Conservation (phyloP, 139 green algal genomes). For the Limnomonas spitsbergensis region DNA sequence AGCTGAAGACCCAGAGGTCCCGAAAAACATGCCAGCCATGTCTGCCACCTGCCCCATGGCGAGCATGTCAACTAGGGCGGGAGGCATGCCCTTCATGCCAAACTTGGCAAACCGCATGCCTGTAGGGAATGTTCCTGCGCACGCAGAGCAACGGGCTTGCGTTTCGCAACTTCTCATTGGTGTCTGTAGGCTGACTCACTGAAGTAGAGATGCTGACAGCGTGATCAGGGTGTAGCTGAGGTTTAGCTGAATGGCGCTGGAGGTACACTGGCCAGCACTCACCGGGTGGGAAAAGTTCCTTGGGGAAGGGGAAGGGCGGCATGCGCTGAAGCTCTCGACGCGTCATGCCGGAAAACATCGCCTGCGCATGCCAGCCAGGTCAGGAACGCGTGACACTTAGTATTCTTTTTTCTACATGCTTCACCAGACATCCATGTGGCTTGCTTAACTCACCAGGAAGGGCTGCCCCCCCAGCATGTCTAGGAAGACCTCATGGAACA, state of each 20-base stretch:
- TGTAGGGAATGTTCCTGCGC: conserved; percentile 43
- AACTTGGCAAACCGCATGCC: not conserved
- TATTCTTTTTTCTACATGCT: not conserved
- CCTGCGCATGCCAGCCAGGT: conserved; percentile 3
- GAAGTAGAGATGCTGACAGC: no score
- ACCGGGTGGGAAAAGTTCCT: conserved; percentile 54
- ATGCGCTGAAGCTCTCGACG: conserved; percentile 35
- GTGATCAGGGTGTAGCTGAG: no score
- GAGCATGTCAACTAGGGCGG: conserved; percentile 27
- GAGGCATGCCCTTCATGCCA: conserved; percentile 36
- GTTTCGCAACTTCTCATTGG: no score
- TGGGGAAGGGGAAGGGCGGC: conserved; percentile 62
- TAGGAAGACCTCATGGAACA: conserved; percentile 40
- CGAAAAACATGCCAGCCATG: not conserved
- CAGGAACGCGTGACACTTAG: not conserved
- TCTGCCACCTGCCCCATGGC: not conserved
- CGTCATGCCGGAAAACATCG: conserved; percentile 41
- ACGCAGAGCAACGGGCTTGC: no score
- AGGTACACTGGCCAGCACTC: not conserved
- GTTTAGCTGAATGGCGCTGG: not conserved
- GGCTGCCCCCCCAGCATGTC: conserved; percentile 20
- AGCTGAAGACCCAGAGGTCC: not conserved
- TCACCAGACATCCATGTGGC: not conserved
- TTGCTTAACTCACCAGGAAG: not conserved
- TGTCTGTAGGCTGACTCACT: no score